phyloP scores from a whole-genome alignment of 352 stramenopile species.

The Blastocystis sp. region DNA sequence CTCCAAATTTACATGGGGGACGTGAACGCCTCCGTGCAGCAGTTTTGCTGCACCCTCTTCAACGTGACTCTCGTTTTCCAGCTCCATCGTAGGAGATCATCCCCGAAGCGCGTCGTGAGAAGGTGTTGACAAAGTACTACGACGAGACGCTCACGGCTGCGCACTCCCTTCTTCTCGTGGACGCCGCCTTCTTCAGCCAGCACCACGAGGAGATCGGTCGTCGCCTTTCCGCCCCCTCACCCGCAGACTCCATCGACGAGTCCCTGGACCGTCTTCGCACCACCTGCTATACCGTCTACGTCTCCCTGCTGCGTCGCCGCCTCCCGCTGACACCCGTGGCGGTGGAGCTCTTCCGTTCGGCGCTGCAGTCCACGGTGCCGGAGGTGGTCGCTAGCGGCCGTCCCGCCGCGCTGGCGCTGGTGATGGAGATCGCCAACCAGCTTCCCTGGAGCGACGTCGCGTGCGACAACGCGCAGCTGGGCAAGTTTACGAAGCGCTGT shows the following conservation, averaged over 20 bases:
- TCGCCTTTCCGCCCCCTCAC: neutral
- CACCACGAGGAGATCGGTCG: constrained; percentile 26
- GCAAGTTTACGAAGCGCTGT: neutral
- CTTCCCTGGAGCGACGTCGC: neutral
- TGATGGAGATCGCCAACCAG: neutral
- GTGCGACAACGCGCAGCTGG: neutral
- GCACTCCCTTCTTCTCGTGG: neutral
- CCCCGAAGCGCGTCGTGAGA: constrained; percentile 7
- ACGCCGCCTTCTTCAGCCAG: neutral
- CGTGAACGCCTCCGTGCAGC: constrained; percentile 6
- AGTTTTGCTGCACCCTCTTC: constrained; percentile 26
- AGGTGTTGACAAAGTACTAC: constrained; percentile 16
- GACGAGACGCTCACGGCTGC: neutral
- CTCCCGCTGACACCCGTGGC: neutral
- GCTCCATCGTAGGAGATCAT: neutral
- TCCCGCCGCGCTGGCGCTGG: neutral
- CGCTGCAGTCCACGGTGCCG: neutral
- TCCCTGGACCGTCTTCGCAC: constrained; percentile 21
- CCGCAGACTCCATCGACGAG: constrained; percentile 11
- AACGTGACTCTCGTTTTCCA: neutral
- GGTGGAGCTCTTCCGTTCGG: neutral
- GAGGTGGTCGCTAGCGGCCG: neutral
- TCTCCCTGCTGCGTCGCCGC: neutral
- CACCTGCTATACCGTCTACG: neutral
- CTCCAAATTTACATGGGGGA: constrained; percentile 38